These are phyloP conservation scores for Tilletia indica DNA, from an alignment of 1,284 basidiomycete species.

Conservation along the genomic window DNA sequence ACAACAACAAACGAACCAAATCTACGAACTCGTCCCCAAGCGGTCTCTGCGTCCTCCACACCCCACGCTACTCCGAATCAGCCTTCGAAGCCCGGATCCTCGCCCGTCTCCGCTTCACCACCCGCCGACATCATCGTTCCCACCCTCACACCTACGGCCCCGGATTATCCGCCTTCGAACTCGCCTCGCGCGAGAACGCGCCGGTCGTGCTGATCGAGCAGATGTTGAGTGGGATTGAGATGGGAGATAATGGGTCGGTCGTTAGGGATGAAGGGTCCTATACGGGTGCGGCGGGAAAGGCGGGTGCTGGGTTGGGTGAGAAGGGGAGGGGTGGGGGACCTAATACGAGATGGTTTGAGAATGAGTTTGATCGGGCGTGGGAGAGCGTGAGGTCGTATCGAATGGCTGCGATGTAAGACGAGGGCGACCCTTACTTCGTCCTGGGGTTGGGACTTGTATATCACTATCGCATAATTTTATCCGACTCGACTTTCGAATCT, in stretches of 20 bases:
- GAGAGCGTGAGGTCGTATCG: conserved; percentile 1
- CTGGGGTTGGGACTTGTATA: neutral
- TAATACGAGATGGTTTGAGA: conserved; percentile 13
- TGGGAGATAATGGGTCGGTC: neutral
- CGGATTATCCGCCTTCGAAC: conserved; percentile 40
- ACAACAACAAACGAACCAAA: neutral
- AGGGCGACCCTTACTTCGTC: neutral
- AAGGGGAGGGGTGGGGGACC: neutral
- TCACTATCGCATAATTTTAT: neutral
- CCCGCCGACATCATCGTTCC: conserved; percentile 12
- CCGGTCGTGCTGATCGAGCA: conserved; percentile 43
- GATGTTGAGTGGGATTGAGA: conserved; percentile 44
- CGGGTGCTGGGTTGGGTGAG: neutral
- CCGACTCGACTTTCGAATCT: too few relatives aligned
- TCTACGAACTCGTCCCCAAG: too few relatives aligned
- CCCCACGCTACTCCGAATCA: conserved; percentile 61
- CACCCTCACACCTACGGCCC: conserved; percentile 27
- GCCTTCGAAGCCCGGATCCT: conserved; percentile 39
- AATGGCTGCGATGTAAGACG: neutral
- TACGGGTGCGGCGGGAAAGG: neutral
- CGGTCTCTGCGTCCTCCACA: conserved; percentile 76
- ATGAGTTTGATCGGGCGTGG: conserved; percentile 8
- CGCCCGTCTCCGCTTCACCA: neutral
- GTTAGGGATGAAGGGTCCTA: neutral
- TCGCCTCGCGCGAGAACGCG: conserved; percentile 39